These are phyloP conservation scores for Ascochyta lentis DNA, from an alignment of 2,329 filamentous ascomycete species.

Conservation along the genomic window DNA sequence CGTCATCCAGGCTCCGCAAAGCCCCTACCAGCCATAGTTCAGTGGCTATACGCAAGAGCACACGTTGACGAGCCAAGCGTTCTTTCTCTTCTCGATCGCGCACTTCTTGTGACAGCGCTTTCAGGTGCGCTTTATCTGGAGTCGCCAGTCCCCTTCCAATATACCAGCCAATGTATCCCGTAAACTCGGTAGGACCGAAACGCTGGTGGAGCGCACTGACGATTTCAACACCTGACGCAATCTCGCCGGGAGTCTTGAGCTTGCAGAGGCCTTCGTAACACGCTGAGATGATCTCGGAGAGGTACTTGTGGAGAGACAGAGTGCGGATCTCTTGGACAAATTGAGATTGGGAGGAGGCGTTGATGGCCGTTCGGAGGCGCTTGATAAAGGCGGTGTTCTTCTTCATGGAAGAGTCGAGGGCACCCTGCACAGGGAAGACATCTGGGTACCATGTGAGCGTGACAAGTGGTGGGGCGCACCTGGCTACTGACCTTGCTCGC, in stretches of 20 bases:
- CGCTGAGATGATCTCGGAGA: slow-evolving; percentile 95
- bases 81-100: slow-evolving; percentile 97
- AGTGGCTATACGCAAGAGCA: slow-evolving; percentile 87
- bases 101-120: slow-evolving; percentile 77
- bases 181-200: slow-evolving; percentile 90
- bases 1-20: slow-evolving; percentile 78
- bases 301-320: slow-evolving; percentile 91
- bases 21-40: slow-evolving; percentile 95
- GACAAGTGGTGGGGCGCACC: slow-evolving; percentile 14
- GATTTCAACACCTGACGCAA: slow-evolving; percentile 89
- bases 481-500: slow-evolving; percentile 73
- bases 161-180: slow-evolving; percentile 89
- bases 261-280: slow-evolving; percentile 94
- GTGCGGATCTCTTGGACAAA: slow-evolving; percentile 91
- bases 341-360: slow-evolving; percentile 76
- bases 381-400: slow-evolving; percentile 99
- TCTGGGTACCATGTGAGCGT: slow-evolving; percentile 59
- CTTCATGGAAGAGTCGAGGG: slow-evolving; percentile 92
- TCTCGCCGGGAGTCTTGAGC: slow-evolving; percentile 89
- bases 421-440: slow-evolving; percentile 76
- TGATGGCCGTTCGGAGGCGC: slow-evolving; percentile 88
- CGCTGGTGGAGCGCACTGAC: slow-evolving; percentile 95
- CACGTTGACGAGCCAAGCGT: slow-evolving; percentile 81
- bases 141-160: slow-evolving; percentile 89
- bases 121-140: slow-evolving; percentile 84